Conservation (phyloP, 441 rosid genomes). For the Mallotus repandus region DNA sequence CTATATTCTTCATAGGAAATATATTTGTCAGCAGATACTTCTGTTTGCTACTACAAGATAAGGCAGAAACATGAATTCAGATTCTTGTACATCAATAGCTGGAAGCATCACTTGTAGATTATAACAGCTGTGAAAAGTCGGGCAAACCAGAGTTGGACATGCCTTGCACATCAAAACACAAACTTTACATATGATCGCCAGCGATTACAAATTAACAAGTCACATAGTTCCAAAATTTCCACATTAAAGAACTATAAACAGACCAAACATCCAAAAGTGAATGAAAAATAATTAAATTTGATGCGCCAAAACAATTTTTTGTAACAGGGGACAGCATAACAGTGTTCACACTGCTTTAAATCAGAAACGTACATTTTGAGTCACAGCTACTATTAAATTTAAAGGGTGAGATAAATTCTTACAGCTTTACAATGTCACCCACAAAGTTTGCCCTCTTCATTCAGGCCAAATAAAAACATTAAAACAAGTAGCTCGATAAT, state of each 20-base stretch:
- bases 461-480: not conserved
- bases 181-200: not conserved
- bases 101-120: not conserved
- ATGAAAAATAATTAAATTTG: not conserved
- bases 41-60: conserved; percentile 50
- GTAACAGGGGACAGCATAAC: not conserved
- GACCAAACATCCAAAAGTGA: not conserved
- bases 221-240: not conserved
- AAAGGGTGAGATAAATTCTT: not conserved
- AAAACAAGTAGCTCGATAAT: not conserved
- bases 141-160: not conserved
- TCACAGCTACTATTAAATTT: not conserved
- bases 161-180: not conserved
- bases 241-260: not conserved
- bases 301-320: not conserved
- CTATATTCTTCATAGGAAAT: conserved; percentile 58
- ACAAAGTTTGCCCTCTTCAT: not conserved
- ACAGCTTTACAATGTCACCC: not conserved
- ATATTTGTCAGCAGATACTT: conserved; percentile 91
- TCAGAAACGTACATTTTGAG: not conserved
- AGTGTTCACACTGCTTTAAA: not conserved
- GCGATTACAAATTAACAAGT: not conserved
- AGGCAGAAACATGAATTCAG: conserved; percentile 26
- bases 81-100: conserved; percentile 15
- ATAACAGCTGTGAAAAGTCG: not conserved